phyloP scores from a whole-genome alignment of 2,329 filamentous ascomycete genomes.

The Xylariaceae sp. region DNA sequence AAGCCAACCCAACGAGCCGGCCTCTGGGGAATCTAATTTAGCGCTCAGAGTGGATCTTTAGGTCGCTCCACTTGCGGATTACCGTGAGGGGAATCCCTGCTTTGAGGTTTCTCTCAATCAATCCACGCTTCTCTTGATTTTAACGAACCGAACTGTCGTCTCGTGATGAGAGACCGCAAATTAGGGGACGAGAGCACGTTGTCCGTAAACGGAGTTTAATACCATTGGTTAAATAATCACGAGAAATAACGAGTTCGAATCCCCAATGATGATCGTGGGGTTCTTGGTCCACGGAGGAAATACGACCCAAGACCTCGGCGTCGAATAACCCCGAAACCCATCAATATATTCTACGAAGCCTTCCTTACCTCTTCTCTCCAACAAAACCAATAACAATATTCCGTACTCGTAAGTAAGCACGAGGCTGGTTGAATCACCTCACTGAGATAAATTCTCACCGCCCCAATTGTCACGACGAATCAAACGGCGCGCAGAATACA shows the following conservation, averaged over 20 bases:
- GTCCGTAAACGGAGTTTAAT: not conserved
- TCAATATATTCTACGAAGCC: too few relatives aligned
- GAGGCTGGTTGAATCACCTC: not conserved
- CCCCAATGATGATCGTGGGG: not conserved
- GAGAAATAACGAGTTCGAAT: too few relatives aligned
- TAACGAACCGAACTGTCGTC: not conserved
- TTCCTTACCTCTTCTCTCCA: too few relatives aligned
- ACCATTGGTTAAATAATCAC: too few relatives aligned
- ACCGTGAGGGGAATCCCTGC: conserved; percentile 19
- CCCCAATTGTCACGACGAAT: not conserved
- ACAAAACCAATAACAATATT: too few relatives aligned
- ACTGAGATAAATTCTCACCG: not conserved
- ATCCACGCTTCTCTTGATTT: not conserved
- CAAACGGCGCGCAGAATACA: not conserved
- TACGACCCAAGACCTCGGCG: conserved; percentile 8
- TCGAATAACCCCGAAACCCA: not conserved
- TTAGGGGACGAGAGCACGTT: not conserved
- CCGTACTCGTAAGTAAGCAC: too few relatives aligned
- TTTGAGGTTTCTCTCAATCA: not conserved
- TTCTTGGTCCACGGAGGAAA: not conserved
- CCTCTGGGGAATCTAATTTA: not conserved
- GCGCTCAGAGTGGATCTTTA: not conserved
- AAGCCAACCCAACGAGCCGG: not conserved
- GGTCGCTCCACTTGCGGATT: not conserved
- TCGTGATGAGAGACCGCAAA: not conserved